A percentile compares a stretch with the other conserved stretches of the same genome.
phyloP scores from a whole-genome alignment of 768 basidiomycete species.

The Podaxis sp. region DNA sequence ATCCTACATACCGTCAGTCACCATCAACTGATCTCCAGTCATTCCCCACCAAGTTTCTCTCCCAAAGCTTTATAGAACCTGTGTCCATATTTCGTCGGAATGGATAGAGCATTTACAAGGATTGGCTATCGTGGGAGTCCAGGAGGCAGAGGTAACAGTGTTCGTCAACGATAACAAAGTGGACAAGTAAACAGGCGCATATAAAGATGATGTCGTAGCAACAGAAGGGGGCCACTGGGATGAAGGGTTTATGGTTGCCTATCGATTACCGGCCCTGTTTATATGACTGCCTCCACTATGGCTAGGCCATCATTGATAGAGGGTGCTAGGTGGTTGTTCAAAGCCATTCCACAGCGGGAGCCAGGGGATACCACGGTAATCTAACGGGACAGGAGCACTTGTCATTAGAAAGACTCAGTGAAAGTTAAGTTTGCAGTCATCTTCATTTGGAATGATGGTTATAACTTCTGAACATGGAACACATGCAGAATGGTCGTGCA shows the following conservation, averaged over 20 bases:
- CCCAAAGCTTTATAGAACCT: conserved; percentile 8
- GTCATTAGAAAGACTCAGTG: no score
- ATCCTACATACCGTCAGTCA: background rate
- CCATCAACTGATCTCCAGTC: background rate
- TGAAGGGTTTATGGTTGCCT: background rate
- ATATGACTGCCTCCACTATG: background rate
- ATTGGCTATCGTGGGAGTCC: conserved; percentile 10
- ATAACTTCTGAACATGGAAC: no score
- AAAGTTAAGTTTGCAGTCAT: no score
- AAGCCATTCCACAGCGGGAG: no score
- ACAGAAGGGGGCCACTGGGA: background rate
- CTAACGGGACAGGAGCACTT: no score
- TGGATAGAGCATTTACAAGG: conserved; percentile 10
- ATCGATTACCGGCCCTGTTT: background rate
- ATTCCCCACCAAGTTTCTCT: conserved; percentile 8
- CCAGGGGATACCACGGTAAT: no score
- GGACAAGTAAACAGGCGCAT: background rate
- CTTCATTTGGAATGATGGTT: no score
- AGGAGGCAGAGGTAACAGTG: background rate
- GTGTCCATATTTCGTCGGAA: conserved; percentile 6
- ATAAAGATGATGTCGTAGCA: background rate
- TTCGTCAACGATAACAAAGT: background rate
- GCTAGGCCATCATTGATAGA: background rate
- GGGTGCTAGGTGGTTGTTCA: background rate
- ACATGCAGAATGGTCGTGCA: no score